Evolutionary conservation across 2,329 filamentous ascomycete species (phyloP).

Genomic region (Cladosporium sp.): DNA sequence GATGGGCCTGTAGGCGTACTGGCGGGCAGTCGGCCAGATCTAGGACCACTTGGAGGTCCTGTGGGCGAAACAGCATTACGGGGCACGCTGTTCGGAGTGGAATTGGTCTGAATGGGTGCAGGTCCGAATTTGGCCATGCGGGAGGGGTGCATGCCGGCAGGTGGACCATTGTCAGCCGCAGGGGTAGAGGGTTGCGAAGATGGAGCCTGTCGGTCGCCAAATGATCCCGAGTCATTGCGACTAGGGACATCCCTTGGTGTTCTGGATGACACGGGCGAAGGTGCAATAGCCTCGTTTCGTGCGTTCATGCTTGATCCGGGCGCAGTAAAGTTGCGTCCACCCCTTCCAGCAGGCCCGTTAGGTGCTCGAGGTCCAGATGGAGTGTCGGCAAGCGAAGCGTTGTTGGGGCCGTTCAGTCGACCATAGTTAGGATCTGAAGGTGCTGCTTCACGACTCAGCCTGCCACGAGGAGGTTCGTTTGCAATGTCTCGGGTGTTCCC

Average conservation of each 20-base stretch:
- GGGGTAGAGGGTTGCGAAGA: slow-evolving; percentile 23
- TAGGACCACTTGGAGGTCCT: slow-evolving; percentile 26
- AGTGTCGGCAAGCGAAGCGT: background rate
- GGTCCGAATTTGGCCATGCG: slow-evolving; percentile 23
- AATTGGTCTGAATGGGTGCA: slow-evolving; percentile 25
- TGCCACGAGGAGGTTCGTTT: slow-evolving; percentile 31
- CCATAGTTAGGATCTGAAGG: slow-evolving; percentile 47
- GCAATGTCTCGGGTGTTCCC: slow-evolving; percentile 36
- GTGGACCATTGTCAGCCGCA: slow-evolving; percentile 20
- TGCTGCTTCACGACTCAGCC: slow-evolving; percentile 34
- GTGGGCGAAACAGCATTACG: slow-evolving; percentile 25
- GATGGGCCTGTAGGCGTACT: slow-evolving; percentile 28
- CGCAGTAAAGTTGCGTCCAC: slow-evolving; percentile 38
- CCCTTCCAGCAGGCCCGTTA: slow-evolving; percentile 34
- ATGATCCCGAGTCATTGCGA: slow-evolving; percentile 10
- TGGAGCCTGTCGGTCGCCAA: slow-evolving; percentile 13
- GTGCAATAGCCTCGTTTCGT: slow-evolving; percentile 16
- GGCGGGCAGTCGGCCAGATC: slow-evolving; percentile 16
- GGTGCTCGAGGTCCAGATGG: slow-evolving; percentile 53
- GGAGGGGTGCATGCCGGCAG: slow-evolving; percentile 26
- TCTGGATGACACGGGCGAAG: slow-evolving; percentile 23
- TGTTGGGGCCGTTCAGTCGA: slow-evolving; percentile 39
- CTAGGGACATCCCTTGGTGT: background rate
- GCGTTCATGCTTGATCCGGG: slow-evolving; percentile 23
- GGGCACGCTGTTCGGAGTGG: slow-evolving; percentile 19